A percentile compares a stretch with the other conserved stretches of the same genome.
These are phyloP conservation scores for Tilletiaria anomala DNA, from an alignment of 1,284 basidiomycete species.

Conservation along the genomic window DNA sequence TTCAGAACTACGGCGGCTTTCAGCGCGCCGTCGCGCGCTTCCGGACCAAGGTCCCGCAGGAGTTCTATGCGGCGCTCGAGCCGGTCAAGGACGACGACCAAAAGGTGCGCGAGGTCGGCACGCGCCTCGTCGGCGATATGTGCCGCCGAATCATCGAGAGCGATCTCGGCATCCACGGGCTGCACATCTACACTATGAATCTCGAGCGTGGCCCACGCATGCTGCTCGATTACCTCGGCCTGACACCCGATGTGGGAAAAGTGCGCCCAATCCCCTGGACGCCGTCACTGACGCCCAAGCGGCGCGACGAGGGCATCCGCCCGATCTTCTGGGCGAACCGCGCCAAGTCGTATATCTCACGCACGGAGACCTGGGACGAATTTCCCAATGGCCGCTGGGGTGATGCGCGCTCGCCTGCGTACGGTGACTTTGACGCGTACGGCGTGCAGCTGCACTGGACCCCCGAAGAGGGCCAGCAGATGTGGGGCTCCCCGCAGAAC, in stretches of 20 bases:
- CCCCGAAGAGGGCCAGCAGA: constrained; percentile 55
- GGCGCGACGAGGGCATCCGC: constrained; percentile 35
- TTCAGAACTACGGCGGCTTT: constrained; percentile 96
- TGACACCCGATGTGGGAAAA: constrained; percentile 30
- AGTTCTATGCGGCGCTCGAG: constrained; percentile 64
- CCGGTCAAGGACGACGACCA: constrained; percentile 57
- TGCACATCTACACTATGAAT: constrained; percentile 40
- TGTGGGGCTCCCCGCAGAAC: constrained; percentile 17
- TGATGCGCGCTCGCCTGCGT: constrained; percentile 88
- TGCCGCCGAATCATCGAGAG: constrained; percentile 30
- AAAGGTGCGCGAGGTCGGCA: constrained; percentile 23
- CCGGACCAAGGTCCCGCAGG: constrained; percentile 65
- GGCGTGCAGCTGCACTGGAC: constrained; percentile 48
- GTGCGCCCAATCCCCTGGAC: constrained; percentile 36
- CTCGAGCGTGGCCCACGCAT: constrained; percentile 36
- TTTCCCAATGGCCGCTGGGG: constrained; percentile 98
- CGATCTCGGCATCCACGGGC: constrained; percentile 29
- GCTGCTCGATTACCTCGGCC: constrained; percentile 36
- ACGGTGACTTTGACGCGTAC: constrained; percentile 92
- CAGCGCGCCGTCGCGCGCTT: constrained; percentile 78
- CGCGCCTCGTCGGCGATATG: constrained; percentile 33
- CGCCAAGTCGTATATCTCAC: constrained; percentile 33
- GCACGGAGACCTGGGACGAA: constrained; percentile 66
- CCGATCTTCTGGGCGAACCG: constrained; percentile 40
- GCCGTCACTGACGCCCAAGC: constrained; percentile 33